phyloP scores from a whole-genome alignment of 495 filamentous ascomycete genomes.

The Evernia prunastri region DNA sequence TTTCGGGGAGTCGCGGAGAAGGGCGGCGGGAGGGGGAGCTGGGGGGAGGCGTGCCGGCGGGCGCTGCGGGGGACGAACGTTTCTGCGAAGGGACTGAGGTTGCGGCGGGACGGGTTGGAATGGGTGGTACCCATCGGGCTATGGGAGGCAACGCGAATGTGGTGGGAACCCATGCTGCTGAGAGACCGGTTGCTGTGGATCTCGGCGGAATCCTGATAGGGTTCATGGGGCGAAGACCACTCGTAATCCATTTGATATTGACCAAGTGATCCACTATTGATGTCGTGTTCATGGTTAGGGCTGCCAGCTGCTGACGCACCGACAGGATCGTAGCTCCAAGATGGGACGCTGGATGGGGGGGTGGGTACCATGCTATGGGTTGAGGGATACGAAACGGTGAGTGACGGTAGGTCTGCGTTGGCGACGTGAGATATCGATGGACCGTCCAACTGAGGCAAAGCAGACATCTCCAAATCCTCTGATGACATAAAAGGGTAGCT shows the following conservation, averaged over 20 bases:
- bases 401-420: neutral
- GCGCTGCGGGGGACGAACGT: slow-evolving; percentile 18
- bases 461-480: slow-evolving; percentile 7
- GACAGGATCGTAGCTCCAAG: neutral
- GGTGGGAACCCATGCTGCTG: slow-evolving; percentile 17
- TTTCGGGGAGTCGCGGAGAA: slow-evolving; percentile 33
- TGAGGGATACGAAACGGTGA: slow-evolving; percentile 1
- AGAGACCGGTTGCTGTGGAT: slow-evolving; percentile 15
- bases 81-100: slow-evolving; percentile 13
- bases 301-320: slow-evolving; percentile 3
- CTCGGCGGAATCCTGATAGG: neutral
- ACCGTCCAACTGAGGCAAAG: slow-evolving; percentile 8
- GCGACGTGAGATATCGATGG: neutral
- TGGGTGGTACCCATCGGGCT: slow-evolving; percentile 14
- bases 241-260: slow-evolving; percentile 1
- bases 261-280: neutral
- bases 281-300: neutral
- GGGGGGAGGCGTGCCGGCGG: slow-evolving; percentile 15
- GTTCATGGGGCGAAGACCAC: slow-evolving; percentile 3
- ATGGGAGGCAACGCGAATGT: slow-evolving; percentile 19
- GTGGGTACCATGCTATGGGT: neutral
- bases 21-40: slow-evolving; percentile 35
- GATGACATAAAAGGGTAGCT: slow-evolving; percentile 21
- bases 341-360: neutral
- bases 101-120: slow-evolving; percentile 10